Evolutionary conservation across 1,284 basidiomycete genomes (phyloP), one percentile per base, ranked within the genome.

Genomic region (Ceratobasidium sp.): DNA sequence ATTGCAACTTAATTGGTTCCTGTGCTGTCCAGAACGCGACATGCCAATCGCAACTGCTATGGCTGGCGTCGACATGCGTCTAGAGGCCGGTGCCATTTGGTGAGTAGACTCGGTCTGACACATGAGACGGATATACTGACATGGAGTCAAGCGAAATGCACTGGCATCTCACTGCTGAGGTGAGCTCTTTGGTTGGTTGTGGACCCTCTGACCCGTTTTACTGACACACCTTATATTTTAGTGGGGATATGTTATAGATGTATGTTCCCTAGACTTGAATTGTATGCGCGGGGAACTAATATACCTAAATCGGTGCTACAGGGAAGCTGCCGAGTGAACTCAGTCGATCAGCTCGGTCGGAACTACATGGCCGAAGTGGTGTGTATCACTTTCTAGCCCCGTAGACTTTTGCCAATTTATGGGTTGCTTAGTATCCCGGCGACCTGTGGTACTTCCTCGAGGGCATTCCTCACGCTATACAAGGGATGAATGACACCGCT

Each of bases 11-110:
- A 11, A 4, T 38, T 38, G 11, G 35, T 38, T 38, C 35, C 35
- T 11, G 35, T 4, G 35, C 35, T 38, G 35, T 38, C 35, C 11
- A 38, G 35, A 38, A 38, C 58, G 44, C 23, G 35, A 41, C 1
- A 85, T 91, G 86, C 89, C 90, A 3, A 82, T 90, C 44, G 88
- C 89, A 13, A 84, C 82, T 55, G 83, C 82, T 44, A 86, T 90
- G 81, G 88, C 90, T 13, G 86, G 88, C 47, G 90, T 90, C 13
- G 87, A 91, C 77, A 90, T 91, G 89, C 85, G 89, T 26, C 81
- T 91, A n/a, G 85, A 89, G 78, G 80, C 86, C 52, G 90, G 90
- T 13, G 87, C 87, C 0, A 82, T 90, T 77, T 85, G 89, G 88
- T 88, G 77, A 52, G 83, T 76, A 7, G 8, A 54, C 28, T 23